Conservation (phyloP, 805 yeast species). For the Hemisphaericaspora nanyangensis region DNA sequence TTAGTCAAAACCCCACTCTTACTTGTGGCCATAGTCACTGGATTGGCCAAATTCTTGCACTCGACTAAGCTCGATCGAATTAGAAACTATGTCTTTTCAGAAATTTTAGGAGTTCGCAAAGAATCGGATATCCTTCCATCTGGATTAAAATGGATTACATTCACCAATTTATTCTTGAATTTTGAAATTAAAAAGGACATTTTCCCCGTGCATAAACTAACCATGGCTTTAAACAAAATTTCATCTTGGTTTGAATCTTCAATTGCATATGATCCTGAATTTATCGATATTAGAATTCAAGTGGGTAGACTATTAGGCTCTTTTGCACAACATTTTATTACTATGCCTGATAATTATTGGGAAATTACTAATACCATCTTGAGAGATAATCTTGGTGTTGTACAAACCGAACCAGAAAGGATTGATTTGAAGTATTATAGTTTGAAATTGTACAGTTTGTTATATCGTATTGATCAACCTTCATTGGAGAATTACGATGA, state of each 20-base stretch:
- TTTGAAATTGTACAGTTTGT: conserved; percentile 32
- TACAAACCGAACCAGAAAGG: conserved; percentile 33
- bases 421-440: conserved; percentile 46
- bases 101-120: conserved; percentile 52
- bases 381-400: conserved; percentile 43
- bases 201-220: conserved; percentile 61
- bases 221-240: conserved; percentile 55
- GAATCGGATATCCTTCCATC: conserved; percentile 32
- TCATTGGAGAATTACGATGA: conserved; percentile 1
- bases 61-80: conserved; percentile 44
- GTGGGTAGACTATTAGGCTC: conserved; percentile 44
- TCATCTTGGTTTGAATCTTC: conserved; percentile 60
- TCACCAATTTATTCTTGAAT: conserved; percentile 42
- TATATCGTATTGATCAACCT: not conserved
- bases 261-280: conserved; percentile 53
- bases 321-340: conserved; percentile 13
- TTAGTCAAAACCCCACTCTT: conserved; percentile 29
- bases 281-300: conserved; percentile 47
- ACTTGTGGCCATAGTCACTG: conserved; percentile 22
- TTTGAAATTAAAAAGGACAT: conserved; percentile 35
- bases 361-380: conserved; percentile 36
- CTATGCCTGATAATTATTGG: conserved; percentile 27
- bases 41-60: conserved; percentile 36
- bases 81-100: conserved; percentile 62
- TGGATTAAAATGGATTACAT: conserved; percentile 46